Evolutionary conservation across 2,329 filamentous ascomycete species (phyloP).

Genomic region (Penicillium decumbens): DNA sequence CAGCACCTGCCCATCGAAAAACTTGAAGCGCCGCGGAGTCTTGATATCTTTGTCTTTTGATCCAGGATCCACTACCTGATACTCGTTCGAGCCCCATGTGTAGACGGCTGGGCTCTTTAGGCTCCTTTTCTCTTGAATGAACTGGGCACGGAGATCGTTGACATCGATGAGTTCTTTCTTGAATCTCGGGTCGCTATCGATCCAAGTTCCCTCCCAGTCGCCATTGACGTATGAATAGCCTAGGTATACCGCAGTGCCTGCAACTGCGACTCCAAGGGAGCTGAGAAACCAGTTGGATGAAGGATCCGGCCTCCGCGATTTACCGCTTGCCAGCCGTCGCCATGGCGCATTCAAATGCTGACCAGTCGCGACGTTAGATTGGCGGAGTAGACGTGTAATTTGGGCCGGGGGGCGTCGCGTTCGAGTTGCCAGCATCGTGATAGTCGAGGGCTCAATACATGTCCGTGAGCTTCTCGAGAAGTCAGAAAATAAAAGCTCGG

Average conservation of each 20-base stretch:
- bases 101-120: constrained; percentile 82
- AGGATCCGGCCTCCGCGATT: constrained; percentile 11
- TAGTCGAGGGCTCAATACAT: constrained; percentile 1
- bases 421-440: constrained; percentile 29
- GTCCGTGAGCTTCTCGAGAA: background rate
- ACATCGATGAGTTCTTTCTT: constrained; percentile 22
- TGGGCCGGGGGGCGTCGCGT: constrained; percentile 23
- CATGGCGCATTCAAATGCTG: constrained; percentile 21
- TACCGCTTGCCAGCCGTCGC: constrained; percentile 31
- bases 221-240: constrained; percentile 30
- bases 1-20: constrained; percentile 78
- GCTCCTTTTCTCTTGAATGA: constrained; percentile 80
- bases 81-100: constrained; percentile 84
- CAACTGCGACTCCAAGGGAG: constrained; percentile 29
- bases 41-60: constrained; percentile 75
- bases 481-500: constrained; percentile 1
- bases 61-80: constrained; percentile 78
- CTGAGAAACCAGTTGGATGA: constrained; percentile 30
- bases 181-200: constrained; percentile 14
- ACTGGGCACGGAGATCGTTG: constrained; percentile 75
- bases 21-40: constrained; percentile 69
- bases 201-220: constrained; percentile 16
- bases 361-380: constrained; percentile 14
- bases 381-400: constrained; percentile 20
- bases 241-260: constrained; percentile 30